Conservation (phyloP, 345 rosid species). For the Bretschneidera sinensis region DNA sequence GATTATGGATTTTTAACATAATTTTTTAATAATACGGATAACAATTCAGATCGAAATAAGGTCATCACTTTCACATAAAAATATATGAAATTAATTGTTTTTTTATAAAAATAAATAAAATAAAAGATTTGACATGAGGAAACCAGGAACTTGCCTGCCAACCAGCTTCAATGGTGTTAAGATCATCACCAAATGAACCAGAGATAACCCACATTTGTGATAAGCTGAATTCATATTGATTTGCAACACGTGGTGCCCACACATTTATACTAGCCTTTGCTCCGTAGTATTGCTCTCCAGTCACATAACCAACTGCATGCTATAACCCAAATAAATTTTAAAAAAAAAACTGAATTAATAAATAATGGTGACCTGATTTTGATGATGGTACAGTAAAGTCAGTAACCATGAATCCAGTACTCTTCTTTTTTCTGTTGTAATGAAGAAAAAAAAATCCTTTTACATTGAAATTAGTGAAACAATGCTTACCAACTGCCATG, state of each 20-base stretch:
- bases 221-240: slow-evolving; percentile 83
- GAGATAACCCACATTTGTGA: slow-evolving; percentile 97
- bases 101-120: no score
- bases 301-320: slow-evolving; percentile 97
- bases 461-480: slow-evolving; percentile 13
- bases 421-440: no score
- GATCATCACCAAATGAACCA: slow-evolving; percentile 87
- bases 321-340: slow-evolving; percentile 18
- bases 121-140: not conserved
- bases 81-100: no score
- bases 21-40: no score
- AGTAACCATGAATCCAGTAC: no score
- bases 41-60: no score
- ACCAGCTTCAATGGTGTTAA: slow-evolving; percentile 98
- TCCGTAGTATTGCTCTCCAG: slow-evolving; percentile 82
- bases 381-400: no score
- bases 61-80: no score
- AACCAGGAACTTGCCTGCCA: slow-evolving; percentile 69
- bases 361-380: no score
- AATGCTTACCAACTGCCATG: not conserved
- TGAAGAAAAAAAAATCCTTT: no score
- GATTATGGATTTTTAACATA: no score
- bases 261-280: slow-evolving; percentile 97
- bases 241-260: slow-evolving; percentile 81
- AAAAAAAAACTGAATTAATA: no score